These are phyloP conservation scores for Podospora australis DNA, from an alignment of 495 filamentous ascomycete genomes.

Conservation along the genomic window DNA sequence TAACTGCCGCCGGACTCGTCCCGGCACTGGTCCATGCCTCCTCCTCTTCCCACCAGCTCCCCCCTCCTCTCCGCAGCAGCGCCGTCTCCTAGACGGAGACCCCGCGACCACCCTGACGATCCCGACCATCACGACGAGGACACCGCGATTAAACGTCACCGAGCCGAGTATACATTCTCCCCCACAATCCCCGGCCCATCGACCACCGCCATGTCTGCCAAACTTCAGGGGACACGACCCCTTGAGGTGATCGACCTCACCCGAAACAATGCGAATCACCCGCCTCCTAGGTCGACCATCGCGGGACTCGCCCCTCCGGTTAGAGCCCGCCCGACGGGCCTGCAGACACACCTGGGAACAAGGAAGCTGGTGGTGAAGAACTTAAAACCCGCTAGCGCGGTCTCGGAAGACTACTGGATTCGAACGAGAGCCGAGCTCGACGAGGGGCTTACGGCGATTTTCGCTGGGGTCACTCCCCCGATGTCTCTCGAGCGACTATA, in stretches of 20 bases:
- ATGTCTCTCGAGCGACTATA: constrained; percentile 82
- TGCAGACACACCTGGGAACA: constrained; percentile 56
- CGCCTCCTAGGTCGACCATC: not conserved
- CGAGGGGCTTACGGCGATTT: constrained; percentile 64
- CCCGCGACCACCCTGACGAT: constrained; percentile 9
- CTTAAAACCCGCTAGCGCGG: constrained; percentile 52
- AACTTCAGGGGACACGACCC: constrained; percentile 34
- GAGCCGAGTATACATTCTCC: constrained; percentile 20
- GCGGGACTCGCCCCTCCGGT: not conserved
- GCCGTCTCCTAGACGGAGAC: constrained; percentile 3
- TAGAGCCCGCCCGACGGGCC: constrained; percentile 21
- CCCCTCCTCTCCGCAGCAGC: not conserved
- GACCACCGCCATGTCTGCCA: constrained; percentile 26
- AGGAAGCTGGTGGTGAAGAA: constrained; percentile 87
- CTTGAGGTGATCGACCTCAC: constrained; percentile 35
- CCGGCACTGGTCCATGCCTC: constrained; percentile 1
- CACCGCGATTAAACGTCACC: constrained; percentile 23
- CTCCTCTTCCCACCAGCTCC: not conserved
- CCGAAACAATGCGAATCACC: not conserved
- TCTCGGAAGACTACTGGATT: constrained; percentile 58
- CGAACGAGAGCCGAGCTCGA: constrained; percentile 65
- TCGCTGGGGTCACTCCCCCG: constrained; percentile 52
- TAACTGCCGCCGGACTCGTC: not conserved
- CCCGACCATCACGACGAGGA: constrained; percentile 1
- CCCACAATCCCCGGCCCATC: constrained; percentile 4